Evolutionary conservation across 805 yeast species (phyloP).

Genomic region (Candida ponderosae): DNA sequence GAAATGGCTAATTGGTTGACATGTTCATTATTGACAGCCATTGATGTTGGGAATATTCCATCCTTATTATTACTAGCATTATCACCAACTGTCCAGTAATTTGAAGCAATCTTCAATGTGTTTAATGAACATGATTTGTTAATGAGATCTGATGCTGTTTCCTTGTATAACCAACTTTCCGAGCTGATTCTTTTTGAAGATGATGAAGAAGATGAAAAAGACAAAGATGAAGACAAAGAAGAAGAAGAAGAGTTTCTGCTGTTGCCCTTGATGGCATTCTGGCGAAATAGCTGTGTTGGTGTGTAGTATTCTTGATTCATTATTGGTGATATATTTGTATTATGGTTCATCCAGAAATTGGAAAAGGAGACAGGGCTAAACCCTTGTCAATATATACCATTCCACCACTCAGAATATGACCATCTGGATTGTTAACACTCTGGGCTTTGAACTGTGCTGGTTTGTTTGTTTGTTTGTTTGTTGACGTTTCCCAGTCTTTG

Average conservation of each 20-base stretch:
- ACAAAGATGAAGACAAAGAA: too few relatives aligned
- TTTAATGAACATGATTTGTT: constrained; percentile 34
- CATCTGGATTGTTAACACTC: too few relatives aligned
- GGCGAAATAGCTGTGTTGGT: constrained; percentile 18
- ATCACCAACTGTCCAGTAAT: constrained; percentile 22
- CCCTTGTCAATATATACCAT: too few relatives aligned
- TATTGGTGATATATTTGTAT: too few relatives aligned
- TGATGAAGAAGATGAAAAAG: constrained; percentile 7
- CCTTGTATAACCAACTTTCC: constrained; percentile 14
- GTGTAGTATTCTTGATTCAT: constrained; percentile 10
- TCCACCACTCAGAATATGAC: too few relatives aligned
- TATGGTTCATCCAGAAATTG: too few relatives aligned
- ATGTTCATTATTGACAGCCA: constrained; percentile 24
- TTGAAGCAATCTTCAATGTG: constrained; percentile 24
- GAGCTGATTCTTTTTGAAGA: constrained; percentile 5
- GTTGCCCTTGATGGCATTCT: constrained; percentile 17
- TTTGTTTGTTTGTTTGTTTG: too few relatives aligned
- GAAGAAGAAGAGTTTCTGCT: too few relatives aligned
- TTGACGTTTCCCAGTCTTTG: too few relatives aligned
- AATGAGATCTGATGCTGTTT: constrained; percentile 25
- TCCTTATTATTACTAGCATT: constrained; percentile 11
- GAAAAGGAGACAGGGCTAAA: too few relatives aligned
- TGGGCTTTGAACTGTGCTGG: too few relatives aligned
- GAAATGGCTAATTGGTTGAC: constrained; percentile 40
- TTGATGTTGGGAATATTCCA: constrained; percentile 31